Conservation (phyloP, 345 rosid genomes). For the Pugionium cornutum region DNA sequence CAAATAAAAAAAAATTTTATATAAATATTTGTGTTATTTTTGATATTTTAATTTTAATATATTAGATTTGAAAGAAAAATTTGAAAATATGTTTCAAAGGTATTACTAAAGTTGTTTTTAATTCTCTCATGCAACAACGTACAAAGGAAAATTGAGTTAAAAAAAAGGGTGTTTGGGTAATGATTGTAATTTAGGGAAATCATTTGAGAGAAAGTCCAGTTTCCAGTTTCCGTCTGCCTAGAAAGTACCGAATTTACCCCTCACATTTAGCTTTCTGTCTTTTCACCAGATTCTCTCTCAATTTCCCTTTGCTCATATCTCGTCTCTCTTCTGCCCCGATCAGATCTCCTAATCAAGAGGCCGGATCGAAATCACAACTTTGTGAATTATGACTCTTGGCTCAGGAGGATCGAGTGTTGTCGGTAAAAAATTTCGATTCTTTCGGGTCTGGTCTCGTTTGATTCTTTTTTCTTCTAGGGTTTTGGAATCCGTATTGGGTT, state of each 20-base stretch:
- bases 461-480: slow-evolving; percentile 11
- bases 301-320: slow-evolving; percentile 9
- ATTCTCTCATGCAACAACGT: too few species aligned
- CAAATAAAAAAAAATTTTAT: too few species aligned
- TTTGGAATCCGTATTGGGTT: slow-evolving; percentile 30
- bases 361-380: slow-evolving; percentile 19
- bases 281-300: slow-evolving; percentile 37
- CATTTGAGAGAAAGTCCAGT: too few species aligned
- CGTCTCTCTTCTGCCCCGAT: slow-evolving; percentile 1
- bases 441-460: not conserved
- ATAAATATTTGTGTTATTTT: too few species aligned
- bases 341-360: slow-evolving; percentile 45
- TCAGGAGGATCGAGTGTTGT: slow-evolving; percentile 89
- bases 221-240: too few species aligned
- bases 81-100: too few species aligned
- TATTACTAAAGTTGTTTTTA: too few species aligned
- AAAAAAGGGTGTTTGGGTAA: too few species aligned
- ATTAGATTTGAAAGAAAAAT: too few species aligned
- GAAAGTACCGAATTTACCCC: slow-evolving; percentile 3
- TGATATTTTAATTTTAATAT: too few species aligned
- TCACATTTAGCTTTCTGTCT: slow-evolving; percentile 27
- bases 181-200: too few species aligned
- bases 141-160: too few species aligned
- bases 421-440: slow-evolving; percentile 43
- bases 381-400: slow-evolving; percentile 65